phyloP scores from a whole-genome alignment of 805 yeast species.

The Starmerella apicola region DNA sequence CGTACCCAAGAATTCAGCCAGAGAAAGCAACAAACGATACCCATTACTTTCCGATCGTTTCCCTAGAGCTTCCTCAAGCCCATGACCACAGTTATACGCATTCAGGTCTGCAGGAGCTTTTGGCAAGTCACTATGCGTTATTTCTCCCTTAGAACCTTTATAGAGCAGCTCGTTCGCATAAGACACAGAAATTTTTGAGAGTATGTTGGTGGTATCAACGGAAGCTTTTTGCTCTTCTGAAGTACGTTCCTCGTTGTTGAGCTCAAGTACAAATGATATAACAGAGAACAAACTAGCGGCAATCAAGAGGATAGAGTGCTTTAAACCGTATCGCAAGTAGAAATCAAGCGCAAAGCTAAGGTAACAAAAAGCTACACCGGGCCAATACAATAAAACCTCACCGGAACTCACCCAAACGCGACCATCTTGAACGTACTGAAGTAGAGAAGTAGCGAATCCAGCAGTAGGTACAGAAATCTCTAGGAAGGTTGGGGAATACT shows the following conservation, averaged over 20 bases:
- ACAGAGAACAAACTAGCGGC: constrained; percentile 5
- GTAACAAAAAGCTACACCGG: constrained; percentile 11
- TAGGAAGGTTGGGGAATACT: constrained; percentile 4
- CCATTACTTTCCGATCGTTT: background rate
- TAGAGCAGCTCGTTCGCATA: constrained; percentile 14
- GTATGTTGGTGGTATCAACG: constrained; percentile 18
- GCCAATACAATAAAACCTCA: constrained; percentile 22
- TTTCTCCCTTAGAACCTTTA: constrained; percentile 7
- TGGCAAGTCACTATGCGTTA: constrained; percentile 20
- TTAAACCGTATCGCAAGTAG: constrained; percentile 1
- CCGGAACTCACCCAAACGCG: constrained; percentile 18
- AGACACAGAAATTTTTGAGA: constrained; percentile 17
- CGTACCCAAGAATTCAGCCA: constrained; percentile 3
- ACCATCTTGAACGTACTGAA: constrained; percentile 21
- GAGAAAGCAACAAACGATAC: constrained; percentile 16
- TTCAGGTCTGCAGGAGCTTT: constrained; percentile 17
- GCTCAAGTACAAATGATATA: constrained; percentile 9
- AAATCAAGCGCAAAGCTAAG: constrained; percentile 15
- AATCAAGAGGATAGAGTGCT: background rate
- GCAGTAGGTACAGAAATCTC: constrained; percentile 10
- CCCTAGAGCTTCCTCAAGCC: constrained; percentile 10
- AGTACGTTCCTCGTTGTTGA: constrained; percentile 5
- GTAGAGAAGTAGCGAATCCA: constrained; percentile 8
- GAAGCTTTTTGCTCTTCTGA: background rate
- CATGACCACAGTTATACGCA: constrained; percentile 11